These are phyloP conservation scores for Wickerhamomyces mucosus DNA, from an alignment of 805 yeast species.

Conservation along the genomic window DNA sequence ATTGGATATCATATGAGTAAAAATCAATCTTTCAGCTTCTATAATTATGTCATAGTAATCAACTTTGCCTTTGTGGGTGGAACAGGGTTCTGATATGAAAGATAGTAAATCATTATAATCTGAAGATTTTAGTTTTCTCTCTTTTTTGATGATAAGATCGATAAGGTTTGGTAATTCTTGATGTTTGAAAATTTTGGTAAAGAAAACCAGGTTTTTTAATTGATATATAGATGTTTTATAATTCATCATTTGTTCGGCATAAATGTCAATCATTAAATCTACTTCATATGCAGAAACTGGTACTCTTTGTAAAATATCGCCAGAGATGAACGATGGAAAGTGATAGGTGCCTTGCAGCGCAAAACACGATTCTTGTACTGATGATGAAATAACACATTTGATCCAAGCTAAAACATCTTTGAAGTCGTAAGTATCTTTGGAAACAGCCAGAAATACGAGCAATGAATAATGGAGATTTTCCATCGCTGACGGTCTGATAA, in stretches of 20 bases:
- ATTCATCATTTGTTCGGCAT: not conserved
- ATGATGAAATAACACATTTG: conserved; percentile 22
- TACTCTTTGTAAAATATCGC: conserved; percentile 30
- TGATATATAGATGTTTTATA: not conserved
- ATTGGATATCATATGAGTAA: conserved; percentile 1
- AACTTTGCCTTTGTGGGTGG: conserved; percentile 4
- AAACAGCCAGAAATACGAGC: conserved; percentile 1
- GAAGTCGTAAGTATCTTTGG: conserved; percentile 3
- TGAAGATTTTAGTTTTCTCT: conserved; percentile 1
- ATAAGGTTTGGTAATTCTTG: conserved; percentile 3
- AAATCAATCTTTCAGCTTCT: conserved; percentile 5
- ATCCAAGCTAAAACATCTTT: conserved; percentile 9
- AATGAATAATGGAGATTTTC: conserved; percentile 3
- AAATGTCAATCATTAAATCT: conserved; percentile 5
- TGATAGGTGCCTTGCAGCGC: conserved; percentile 21
- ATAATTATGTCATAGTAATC: conserved; percentile 5
- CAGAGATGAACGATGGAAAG: conserved; percentile 30
- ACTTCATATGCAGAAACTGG: conserved; percentile 13
- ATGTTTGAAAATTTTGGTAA: conserved; percentile 8
- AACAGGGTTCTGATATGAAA: conserved; percentile 5
- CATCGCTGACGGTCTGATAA: no score
- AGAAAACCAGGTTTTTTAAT: conserved; percentile 7
- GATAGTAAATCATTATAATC: conserved; percentile 8
- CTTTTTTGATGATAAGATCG: conserved; percentile 1
- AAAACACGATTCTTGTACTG: conserved; percentile 25